Evolutionary conservation across 495 filamentous ascomycete genomes (phyloP).

Genomic region (Penicillium angulare): DNA sequence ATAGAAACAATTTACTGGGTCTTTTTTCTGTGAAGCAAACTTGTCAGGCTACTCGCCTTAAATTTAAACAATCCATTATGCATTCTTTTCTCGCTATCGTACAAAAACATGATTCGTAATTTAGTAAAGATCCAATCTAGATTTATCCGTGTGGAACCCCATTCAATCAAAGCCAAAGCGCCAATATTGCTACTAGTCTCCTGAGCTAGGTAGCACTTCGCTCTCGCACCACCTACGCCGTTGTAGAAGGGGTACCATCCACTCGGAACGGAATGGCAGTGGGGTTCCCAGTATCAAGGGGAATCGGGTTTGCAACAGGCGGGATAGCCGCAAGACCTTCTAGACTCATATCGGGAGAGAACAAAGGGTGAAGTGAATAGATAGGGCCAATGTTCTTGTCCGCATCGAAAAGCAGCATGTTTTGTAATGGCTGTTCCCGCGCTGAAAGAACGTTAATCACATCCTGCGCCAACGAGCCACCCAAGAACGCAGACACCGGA

Average conservation of each 20-base stretch:
- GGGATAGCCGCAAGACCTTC: constrained; percentile 29
- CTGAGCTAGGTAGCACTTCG: no score
- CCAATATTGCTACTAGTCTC: no score
- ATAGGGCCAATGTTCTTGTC: constrained; percentile 72
- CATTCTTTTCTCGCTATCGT: constrained; percentile 4
- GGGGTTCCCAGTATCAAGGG: neutral
- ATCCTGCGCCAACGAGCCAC: constrained; percentile 89
- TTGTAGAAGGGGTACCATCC: neutral
- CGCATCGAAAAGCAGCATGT: constrained; percentile 89
- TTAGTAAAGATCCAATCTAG: neutral
- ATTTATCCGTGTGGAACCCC: neutral
- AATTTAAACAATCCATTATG: neutral
- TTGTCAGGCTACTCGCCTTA: no score
- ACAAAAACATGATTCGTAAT: constrained; percentile 5
- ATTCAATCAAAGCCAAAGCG: neutral
- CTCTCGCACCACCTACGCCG: neutral
- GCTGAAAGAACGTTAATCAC: constrained; percentile 92
- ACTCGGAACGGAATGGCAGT: neutral
- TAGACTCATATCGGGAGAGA: constrained; percentile 38
- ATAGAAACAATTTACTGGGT: no score
- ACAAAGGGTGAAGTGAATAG: constrained; percentile 76
- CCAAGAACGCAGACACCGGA: constrained; percentile 85
- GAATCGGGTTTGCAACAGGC: constrained; percentile 33
- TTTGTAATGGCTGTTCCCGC: constrained; percentile 92
- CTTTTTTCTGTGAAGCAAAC: neutral